Evolutionary conservation across 257 asterid species (phyloP).

Genomic region (Fraxinus americana): DNA sequence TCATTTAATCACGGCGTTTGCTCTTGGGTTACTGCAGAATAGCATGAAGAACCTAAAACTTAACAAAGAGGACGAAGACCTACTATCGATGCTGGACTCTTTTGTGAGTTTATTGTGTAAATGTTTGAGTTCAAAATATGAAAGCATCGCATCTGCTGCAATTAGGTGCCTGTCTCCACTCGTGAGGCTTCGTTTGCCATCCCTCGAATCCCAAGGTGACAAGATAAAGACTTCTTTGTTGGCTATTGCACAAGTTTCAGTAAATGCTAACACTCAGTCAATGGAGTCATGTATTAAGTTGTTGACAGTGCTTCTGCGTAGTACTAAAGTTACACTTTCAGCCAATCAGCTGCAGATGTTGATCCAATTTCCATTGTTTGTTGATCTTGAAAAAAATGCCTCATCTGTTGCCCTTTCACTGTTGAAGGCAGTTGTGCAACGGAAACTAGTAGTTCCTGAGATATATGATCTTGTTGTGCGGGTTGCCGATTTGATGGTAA

Average conservation of each 20-base stretch:
- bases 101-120: constrained; percentile 62
- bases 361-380: constrained; percentile 81
- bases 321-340: constrained; percentile 70
- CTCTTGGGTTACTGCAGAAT: constrained; percentile 75
- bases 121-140: constrained; percentile 80
- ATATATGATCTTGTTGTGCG: constrained; percentile 71
- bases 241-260: constrained; percentile 76
- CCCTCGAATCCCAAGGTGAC: constrained; percentile 69
- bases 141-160: constrained; percentile 62
- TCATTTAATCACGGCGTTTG: constrained; percentile 69
- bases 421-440: constrained; percentile 72
- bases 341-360: constrained; percentile 76
- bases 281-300: constrained; percentile 79
- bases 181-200: constrained; percentile 75
- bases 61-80: constrained; percentile 45
- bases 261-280: constrained; percentile 58
- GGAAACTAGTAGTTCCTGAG: constrained; percentile 79
- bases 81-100: constrained; percentile 71
- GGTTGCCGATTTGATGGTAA: constrained; percentile 83
- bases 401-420: constrained; percentile 76
- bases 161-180: constrained; percentile 70
- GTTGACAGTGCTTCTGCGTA: constrained; percentile 68
- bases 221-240: constrained; percentile 72
- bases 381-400: constrained; percentile 81
- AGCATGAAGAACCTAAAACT: constrained; percentile 64